These are phyloP conservation scores for Solanum etuberosum DNA, from an alignment of 257 asterid genomes.

Conservation along the genomic window DNA sequence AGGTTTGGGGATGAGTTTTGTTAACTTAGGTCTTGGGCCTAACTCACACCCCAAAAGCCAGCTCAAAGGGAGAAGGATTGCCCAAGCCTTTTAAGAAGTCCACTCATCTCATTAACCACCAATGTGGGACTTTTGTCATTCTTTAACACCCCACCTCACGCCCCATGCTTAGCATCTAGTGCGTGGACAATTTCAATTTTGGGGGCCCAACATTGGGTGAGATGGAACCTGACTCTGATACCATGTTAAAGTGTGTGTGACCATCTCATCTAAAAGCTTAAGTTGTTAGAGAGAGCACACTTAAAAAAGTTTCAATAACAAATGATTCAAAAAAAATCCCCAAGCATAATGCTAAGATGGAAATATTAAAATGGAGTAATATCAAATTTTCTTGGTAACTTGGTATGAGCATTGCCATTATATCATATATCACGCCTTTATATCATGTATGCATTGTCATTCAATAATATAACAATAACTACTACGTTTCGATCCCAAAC, in stretches of 20 bases:
- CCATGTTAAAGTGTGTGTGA: too few relatives aligned
- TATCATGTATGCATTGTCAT: not conserved
- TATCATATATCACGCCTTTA: not conserved
- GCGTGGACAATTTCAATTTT: not conserved
- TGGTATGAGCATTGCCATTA: not conserved
- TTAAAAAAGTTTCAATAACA: not conserved
- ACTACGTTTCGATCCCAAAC: not conserved
- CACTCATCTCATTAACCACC: not conserved
- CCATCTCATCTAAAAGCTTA: too few relatives aligned
- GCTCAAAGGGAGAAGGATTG: not conserved
- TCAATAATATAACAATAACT: not conserved
- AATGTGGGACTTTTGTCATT: not conserved
- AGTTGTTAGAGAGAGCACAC: too few relatives aligned
- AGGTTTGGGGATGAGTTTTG: not conserved
- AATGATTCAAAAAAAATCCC: not conserved
- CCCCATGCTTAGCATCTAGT: not conserved
- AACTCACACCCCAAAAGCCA: not conserved
- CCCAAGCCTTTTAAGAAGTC: not conserved
- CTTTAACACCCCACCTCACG: not conserved
- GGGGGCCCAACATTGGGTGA: not conserved
- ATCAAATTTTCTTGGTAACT: not conserved
- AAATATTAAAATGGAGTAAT: not conserved
- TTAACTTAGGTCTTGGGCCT: not conserved
- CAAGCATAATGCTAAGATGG: not conserved
- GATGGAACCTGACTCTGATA: too few relatives aligned